phyloP scores from a whole-genome alignment of 306 rosid species.

The Quercus engelmannii region DNA sequence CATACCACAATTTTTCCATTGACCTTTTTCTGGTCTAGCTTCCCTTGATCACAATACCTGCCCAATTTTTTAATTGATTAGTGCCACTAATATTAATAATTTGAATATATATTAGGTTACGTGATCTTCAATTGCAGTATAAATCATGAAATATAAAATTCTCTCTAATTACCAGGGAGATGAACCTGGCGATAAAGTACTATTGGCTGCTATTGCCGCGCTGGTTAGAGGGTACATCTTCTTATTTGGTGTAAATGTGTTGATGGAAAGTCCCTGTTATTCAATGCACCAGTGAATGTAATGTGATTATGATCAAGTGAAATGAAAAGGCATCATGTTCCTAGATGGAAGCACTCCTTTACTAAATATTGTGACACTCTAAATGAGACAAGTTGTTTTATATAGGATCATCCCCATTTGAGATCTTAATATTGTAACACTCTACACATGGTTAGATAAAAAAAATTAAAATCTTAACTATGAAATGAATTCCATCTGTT shows the following conservation, averaged over 20 bases:
- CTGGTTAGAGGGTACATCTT: conserved; percentile 58
- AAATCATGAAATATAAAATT: background rate
- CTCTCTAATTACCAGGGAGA: conserved; percentile 31
- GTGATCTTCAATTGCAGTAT: background rate
- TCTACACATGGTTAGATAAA: too few relatives aligned
- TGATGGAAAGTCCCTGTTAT: conserved; percentile 60
- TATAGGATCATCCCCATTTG: too few relatives aligned
- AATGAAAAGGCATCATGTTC: too few relatives aligned
- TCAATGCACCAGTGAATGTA: background rate
- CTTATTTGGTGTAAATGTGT: conserved; percentile 50
- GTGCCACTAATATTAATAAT: background rate
- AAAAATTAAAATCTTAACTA: too few relatives aligned
- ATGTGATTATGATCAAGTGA: background rate
- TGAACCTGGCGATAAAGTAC: conserved; percentile 9
- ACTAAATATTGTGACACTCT: too few relatives aligned
- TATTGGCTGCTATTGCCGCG: conserved; percentile 53
- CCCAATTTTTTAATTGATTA: conserved; percentile 7
- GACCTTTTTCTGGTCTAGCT: conserved; percentile 44
- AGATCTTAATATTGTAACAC: too few relatives aligned
- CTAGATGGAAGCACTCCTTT: too few relatives aligned
- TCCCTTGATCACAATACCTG: conserved; percentile 63
- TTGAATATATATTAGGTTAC: background rate
- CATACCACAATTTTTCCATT: conserved; percentile 68
- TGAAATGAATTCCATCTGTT: too few relatives aligned
- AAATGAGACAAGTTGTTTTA: too few relatives aligned